Conservation (phyloP, 495 filamentous ascomycete genomes). For the Aspergillus nanangensis region DNA sequence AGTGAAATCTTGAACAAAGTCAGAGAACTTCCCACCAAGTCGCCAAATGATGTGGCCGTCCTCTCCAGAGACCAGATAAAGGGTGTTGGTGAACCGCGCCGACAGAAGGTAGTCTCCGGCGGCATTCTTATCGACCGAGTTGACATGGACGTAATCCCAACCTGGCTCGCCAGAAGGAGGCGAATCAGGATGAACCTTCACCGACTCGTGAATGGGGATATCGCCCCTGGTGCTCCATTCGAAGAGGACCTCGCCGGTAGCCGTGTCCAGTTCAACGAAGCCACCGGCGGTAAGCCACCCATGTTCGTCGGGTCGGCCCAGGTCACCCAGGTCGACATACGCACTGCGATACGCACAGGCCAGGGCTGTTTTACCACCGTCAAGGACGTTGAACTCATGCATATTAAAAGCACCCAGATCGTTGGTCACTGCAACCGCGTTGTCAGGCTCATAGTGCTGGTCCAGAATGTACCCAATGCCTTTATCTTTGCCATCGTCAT, state of each 20-base stretch:
- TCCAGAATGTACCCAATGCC: slow-evolving; percentile 32
- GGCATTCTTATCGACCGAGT: slow-evolving; percentile 38
- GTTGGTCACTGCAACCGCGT: slow-evolving; percentile 34
- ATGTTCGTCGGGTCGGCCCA: slow-evolving; percentile 36
- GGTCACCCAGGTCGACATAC: slow-evolving; percentile 34
- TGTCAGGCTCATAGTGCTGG: slow-evolving; percentile 28
- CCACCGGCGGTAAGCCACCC: slow-evolving; percentile 36
- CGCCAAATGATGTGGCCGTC: slow-evolving; percentile 56
- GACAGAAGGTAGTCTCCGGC: slow-evolving; percentile 57
- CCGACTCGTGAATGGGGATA: slow-evolving; percentile 35
- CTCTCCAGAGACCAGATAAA: slow-evolving; percentile 54
- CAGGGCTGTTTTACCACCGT: slow-evolving; percentile 36
- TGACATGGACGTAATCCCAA: slow-evolving; percentile 41
- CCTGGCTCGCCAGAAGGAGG: slow-evolving; percentile 19
- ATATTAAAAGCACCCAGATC: slow-evolving; percentile 41
- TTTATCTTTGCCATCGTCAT: slow-evolving; percentile 24
- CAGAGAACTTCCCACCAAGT: slow-evolving; percentile 43
- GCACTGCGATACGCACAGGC: slow-evolving; percentile 47
- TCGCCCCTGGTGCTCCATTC: slow-evolving; percentile 45
- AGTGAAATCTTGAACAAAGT: slow-evolving; percentile 41
- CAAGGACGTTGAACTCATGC: slow-evolving; percentile 46
- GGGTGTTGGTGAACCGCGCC: slow-evolving; percentile 48
- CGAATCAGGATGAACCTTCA: slow-evolving; percentile 16
- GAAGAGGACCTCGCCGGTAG: slow-evolving; percentile 39
- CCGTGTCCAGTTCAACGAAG: slow-evolving; percentile 44